Evolutionary conservation across 2,329 filamentous ascomycete species (phyloP).

Genomic region (Knoxdaviesia proteae): DNA sequence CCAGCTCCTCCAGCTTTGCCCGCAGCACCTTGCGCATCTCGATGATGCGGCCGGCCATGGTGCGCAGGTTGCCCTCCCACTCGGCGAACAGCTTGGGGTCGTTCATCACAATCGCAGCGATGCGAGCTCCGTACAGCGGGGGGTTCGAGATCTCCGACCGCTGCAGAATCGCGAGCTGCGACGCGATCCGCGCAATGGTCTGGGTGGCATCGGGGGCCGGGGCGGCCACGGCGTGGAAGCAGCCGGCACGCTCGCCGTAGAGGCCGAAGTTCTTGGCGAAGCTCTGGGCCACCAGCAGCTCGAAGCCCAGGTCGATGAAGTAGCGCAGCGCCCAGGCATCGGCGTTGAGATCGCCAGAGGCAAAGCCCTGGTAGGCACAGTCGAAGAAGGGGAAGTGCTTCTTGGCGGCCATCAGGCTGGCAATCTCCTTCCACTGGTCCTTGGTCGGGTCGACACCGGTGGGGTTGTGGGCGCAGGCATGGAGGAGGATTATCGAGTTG

Average conservation of each 20-base stretch:
- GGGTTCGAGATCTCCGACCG: conserved; percentile 96
- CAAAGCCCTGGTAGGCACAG: conserved; percentile 93
- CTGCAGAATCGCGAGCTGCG: conserved; percentile 83
- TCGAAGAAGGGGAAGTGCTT: conserved; percentile 97
- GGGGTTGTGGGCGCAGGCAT: conserved; percentile 94
- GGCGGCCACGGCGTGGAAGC: conserved; percentile 79
- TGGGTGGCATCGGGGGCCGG: conserved; percentile 42
- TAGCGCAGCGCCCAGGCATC: conserved; percentile 88
- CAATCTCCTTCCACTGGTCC: conserved; percentile 87
- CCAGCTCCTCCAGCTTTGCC: conserved; percentile 60
- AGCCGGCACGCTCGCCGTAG: conserved; percentile 88
- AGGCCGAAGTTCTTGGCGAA: conserved; percentile 98
- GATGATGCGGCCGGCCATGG: conserved; percentile 91
- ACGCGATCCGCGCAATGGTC: conserved; percentile 46
- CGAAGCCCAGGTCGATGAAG: conserved; percentile 82
- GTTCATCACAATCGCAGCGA: conserved; percentile 70
- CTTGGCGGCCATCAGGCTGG: conserved; percentile 52
- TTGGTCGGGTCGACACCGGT: conserved; percentile 88
- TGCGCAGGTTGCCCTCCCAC: conserved; percentile 80
- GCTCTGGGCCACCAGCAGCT: conserved; percentile 72
- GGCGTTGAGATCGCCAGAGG: conserved; percentile 65
- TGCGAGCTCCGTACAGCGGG: conserved; percentile 79
- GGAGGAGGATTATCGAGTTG: conserved; percentile 71
- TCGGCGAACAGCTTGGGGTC: conserved; percentile 62
- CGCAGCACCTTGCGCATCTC: conserved; percentile 69